A percentile compares a stretch with the other conserved stretches of the same genome.
Evolutionary conservation across 75 land plant genomes (phyloP).

Genomic region (Azolla pinnata): DNA sequence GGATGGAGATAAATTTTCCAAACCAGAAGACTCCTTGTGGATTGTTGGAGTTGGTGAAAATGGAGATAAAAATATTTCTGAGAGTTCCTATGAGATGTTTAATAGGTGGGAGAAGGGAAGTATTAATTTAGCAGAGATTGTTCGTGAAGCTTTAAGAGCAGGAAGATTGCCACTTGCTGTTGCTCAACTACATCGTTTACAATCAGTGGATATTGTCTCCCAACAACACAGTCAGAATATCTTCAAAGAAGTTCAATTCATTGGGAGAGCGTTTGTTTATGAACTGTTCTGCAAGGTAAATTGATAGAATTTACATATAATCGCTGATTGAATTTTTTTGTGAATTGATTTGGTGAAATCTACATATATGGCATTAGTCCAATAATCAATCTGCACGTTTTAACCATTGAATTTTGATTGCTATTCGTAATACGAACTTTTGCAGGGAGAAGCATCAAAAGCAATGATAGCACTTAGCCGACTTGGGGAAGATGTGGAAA

Average conservation of each 20-base stretch:
- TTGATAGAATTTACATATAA: too few relatives aligned
- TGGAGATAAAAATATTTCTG: constrained; percentile 17
- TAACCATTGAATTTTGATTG: neutral
- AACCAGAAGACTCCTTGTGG: constrained; percentile 3
- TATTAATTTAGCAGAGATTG: constrained; percentile 54
- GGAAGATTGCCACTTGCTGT: constrained; percentile 90
- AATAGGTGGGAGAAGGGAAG: constrained; percentile 71
- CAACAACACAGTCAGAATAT: constrained; percentile 47
- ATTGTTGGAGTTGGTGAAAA: constrained; percentile 3
- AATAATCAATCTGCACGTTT: neutral
- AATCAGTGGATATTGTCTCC: constrained; percentile 25
- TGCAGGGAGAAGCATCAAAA: constrained; percentile 73
- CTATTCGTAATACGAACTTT: too few relatives aligned
- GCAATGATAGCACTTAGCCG: constrained; percentile 69
- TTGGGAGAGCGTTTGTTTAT: constrained; percentile 89
- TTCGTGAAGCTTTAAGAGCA: constrained; percentile 74
- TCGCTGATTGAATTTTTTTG: too few relatives aligned
- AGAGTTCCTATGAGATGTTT: constrained; percentile 78
- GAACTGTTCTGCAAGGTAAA: constrained; percentile 82
- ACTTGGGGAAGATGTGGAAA: constrained; percentile 91
- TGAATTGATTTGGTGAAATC: too few relatives aligned
- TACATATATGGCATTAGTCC: too few relatives aligned
- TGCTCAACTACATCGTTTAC: constrained; percentile 68
- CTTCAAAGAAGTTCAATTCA: constrained; percentile 65
- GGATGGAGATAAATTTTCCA: neutral